Evolutionary conservation across 805 yeast species (phyloP), one percentile per base, ranked within the genome.

Genomic region (Lipomyces spencermartinsiae): DNA sequence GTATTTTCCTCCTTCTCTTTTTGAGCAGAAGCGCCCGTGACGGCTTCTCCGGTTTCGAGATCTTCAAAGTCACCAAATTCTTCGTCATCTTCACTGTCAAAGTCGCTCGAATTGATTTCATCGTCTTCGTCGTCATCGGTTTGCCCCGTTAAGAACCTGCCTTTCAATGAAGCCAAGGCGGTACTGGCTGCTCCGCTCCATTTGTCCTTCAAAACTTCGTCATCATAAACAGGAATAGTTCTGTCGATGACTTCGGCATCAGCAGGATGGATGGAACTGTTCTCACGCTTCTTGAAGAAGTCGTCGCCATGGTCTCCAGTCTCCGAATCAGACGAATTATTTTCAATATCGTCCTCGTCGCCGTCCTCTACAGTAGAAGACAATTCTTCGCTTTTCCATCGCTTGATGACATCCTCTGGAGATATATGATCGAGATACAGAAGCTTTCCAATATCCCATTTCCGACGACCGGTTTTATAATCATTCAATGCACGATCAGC

Each of bases 371-470:
- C 82, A 9, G 81, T 82, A n/a, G 80, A 81, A 1, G 51, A 59
- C 19, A 68, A 58, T 39, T 69, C 66, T 22, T 82, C 83, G 73
- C 86, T 87, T 72, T 78, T 86, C 96, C 96, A 91, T 78, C 93
- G 85, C 54, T 80, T 81, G 59, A 92, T 81, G 43, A 85, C 95
- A 71, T 90, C 95, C 0, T 80, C 82, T 0, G 98, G 93, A 12
- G 87, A 86, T 55, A 92, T 83, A 73, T 91, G 89, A 66, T 89
- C 87, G 86, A 90, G 83, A 78, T 95, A 94, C 4, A 95, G 81
- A 65, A 94, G 80, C 75, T 90, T 91, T 73, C 89, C 88, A 69
- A 94, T 86, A 77, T 94, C 91, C 93, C 96, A 91, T 67, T 81
- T 82, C 79, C 83, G 85, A 74, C 79, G 81, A 67, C 80, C 76